These are phyloP conservation scores for Talaromyces liani DNA, from an alignment of 495 filamentous ascomycete genomes.

Conservation along the genomic window DNA sequence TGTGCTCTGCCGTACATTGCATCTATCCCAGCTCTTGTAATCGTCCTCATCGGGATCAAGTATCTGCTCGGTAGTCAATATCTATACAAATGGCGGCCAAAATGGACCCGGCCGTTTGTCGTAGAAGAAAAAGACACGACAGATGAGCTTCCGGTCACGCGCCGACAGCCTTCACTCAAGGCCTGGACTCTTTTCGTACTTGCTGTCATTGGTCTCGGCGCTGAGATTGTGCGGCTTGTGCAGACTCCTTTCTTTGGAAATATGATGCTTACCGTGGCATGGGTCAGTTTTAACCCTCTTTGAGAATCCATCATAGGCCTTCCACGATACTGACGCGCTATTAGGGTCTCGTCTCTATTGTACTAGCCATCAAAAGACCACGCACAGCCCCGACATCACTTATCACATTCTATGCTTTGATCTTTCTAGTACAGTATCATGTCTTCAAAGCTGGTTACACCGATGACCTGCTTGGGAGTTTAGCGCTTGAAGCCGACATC, in stretches of 20 bases:
- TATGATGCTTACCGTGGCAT: slow-evolving; percentile 29
- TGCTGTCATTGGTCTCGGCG: slow-evolving; percentile 29
- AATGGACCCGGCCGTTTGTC: slow-evolving; percentile 45
- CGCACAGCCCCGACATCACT: slow-evolving; percentile 31
- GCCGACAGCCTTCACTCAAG: slow-evolving; percentile 19
- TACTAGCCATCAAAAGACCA: slow-evolving; percentile 43
- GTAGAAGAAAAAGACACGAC: slow-evolving; percentile 19
- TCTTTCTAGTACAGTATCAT: slow-evolving; percentile 33
- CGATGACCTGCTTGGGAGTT: too few relatives aligned
- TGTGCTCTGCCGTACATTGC: slow-evolving; percentile 43
- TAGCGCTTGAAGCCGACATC: slow-evolving; percentile 34
- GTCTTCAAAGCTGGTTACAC: slow-evolving; percentile 25
- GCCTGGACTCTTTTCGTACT: slow-evolving; percentile 33
- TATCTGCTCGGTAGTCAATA: slow-evolving; percentile 24
- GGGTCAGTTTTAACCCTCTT: slow-evolving; percentile 30
- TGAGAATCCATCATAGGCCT: slow-evolving; percentile 7
- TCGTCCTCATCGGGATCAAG: slow-evolving; percentile 29
- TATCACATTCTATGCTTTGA: slow-evolving; percentile 23
- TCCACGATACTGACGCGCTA: not conserved
- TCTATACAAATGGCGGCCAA: slow-evolving; percentile 27
- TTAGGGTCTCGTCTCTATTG: slow-evolving; percentile 34
- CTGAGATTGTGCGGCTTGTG: slow-evolving; percentile 34
- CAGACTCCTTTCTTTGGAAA: slow-evolving; percentile 12
- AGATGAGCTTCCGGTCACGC: slow-evolving; percentile 24
- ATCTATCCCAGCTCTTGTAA: slow-evolving; percentile 34